Conservation (phyloP, 371 early-diverging fungal genomes). For the Lichtheimia ornata region DNA sequence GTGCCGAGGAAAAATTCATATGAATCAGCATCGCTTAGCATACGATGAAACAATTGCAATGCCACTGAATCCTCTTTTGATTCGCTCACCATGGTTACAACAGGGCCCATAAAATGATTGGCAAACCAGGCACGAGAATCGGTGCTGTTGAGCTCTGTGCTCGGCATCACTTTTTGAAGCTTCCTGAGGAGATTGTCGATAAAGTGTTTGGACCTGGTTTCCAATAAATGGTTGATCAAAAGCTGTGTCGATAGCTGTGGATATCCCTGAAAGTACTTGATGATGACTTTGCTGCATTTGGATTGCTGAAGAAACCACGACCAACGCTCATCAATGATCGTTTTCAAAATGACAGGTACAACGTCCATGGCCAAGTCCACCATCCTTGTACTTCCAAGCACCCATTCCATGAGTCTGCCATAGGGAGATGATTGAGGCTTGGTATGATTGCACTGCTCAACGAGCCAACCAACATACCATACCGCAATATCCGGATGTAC, state of each 20-base stretch:
- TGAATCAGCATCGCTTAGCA: slow-evolving; percentile 27
- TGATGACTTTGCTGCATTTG: slow-evolving; percentile 1
- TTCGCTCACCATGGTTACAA: slow-evolving; percentile 24
- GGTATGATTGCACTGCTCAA: slow-evolving; percentile 9
- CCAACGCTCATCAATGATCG: slow-evolving; percentile 9
- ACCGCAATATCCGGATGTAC: slow-evolving; percentile 21
- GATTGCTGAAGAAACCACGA: slow-evolving; percentile 19
- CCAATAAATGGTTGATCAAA: slow-evolving; percentile 11
- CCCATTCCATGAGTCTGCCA: too few relatives aligned
- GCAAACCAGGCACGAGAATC: slow-evolving; percentile 34
- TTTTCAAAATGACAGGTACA: slow-evolving; percentile 24
- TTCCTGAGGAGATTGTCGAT: neutral
- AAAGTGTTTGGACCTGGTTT: neutral
- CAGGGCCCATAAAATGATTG: slow-evolving; percentile 30
- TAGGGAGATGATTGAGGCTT: neutral
- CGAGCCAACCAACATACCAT: slow-evolving; percentile 30
- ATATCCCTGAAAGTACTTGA: slow-evolving; percentile 34
- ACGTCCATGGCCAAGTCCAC: slow-evolving; percentile 13
- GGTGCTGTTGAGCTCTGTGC: neutral
- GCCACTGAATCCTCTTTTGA: slow-evolving; percentile 22
- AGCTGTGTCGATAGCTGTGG: slow-evolving; percentile 27
- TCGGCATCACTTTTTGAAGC: neutral
- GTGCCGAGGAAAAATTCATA: slow-evolving; percentile 43
- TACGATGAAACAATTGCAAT: slow-evolving; percentile 29
- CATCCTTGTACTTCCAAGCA: neutral